Conservation (phyloP, 106 monocot species). For the Vanilla planifolia region DNA sequence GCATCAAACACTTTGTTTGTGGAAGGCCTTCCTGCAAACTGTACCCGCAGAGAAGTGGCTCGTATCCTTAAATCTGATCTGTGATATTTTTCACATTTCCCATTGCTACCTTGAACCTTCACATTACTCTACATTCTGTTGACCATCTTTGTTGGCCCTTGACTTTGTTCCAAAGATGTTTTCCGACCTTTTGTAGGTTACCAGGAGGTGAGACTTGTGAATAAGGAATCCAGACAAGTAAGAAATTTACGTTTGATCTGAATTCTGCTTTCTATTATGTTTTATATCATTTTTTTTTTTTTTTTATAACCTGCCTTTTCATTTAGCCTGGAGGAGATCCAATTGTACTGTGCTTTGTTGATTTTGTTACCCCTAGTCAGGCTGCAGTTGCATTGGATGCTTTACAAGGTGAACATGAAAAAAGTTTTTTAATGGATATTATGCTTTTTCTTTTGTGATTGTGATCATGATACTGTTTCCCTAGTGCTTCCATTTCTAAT, state of each 20-base stretch:
- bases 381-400: conserved; percentile 38
- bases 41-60: conserved; percentile 68
- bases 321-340: conserved; percentile 32
- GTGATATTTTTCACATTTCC: not conserved
- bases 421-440: not conserved
- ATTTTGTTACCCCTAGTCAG: conserved; percentile 28
- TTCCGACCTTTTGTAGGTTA: conserved; percentile 75
- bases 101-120: not conserved
- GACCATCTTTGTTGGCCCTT: conserved; percentile 23
- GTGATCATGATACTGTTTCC: not conserved
- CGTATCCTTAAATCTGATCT: conserved; percentile 58
- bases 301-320: not conserved
- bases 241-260: conserved; percentile 6
- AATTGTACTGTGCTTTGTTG: conserved; percentile 44
- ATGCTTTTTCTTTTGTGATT: not conserved
- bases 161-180: conserved; percentile 41
- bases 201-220: conserved; percentile 68
- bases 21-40: conserved; percentile 63
- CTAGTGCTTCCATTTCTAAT: not conserved
- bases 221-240: conserved; percentile 56
- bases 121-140: no score
- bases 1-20: conserved; percentile 70
- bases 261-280: not conserved
- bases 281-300: not conserved
- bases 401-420: conserved; percentile 46